phyloP scores from a whole-genome alignment of 768 basidiomycete species.

The Mycena maculata region DNA sequence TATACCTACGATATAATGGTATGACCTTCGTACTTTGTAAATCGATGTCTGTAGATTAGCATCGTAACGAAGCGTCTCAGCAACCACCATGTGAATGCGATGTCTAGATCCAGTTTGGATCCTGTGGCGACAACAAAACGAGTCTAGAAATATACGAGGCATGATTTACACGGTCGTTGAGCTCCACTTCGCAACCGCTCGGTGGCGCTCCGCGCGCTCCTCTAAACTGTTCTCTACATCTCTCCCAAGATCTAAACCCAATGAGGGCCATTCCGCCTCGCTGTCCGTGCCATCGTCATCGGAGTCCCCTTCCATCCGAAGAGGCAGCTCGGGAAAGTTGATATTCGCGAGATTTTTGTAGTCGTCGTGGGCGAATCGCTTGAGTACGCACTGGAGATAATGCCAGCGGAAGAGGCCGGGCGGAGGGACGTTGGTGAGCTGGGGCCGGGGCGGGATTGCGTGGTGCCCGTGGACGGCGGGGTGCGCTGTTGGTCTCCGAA shows the following conservation, averaged over 20 bases:
- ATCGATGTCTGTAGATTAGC: no score
- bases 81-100: no score
- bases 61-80: no score
- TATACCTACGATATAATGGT: no score
- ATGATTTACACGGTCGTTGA: background rate
- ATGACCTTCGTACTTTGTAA: no score
- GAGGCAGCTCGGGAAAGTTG: background rate
- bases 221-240: constrained; percentile 1
- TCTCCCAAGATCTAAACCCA: constrained; percentile 10
- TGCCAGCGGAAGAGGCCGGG: constrained; percentile 5
- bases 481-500: background rate
- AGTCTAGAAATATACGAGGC: background rate
- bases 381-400: background rate
- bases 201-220: constrained; percentile 6
- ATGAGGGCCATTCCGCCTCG: background rate
- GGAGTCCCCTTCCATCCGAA: constrained; percentile 6
- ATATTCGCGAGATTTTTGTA: constrained; percentile 4
- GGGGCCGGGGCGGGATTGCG: background rate
- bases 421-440: background rate
- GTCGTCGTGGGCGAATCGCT: background rate
- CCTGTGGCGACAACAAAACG: no score
- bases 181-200: constrained; percentile 1
- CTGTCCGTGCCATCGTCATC: constrained; percentile 14
- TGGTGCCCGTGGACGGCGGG: background rate
- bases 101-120: no score